These are phyloP conservation scores for Stevia rebaudiana DNA, from an alignment of 140 eudicot genomes.

Conservation along the genomic window DNA sequence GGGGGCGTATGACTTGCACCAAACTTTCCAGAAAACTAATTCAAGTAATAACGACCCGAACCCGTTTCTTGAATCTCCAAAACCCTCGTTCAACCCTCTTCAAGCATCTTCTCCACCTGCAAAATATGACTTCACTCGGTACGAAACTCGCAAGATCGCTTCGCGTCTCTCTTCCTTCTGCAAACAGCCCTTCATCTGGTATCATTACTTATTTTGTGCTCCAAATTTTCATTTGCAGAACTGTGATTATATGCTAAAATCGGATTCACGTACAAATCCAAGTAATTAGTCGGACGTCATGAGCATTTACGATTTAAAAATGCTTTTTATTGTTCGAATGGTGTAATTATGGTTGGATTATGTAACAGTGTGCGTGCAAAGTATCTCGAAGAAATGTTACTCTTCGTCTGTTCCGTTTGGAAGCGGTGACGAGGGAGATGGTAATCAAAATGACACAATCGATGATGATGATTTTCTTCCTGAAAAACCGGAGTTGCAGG, in stretches of 20 bases:
- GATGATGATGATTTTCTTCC: conserved; percentile 47
- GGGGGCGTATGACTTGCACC: too few relatives aligned
- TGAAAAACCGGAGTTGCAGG: conserved; percentile 48
- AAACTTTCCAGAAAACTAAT: neutral
- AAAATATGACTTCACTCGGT: conserved; percentile 37
- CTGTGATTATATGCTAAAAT: neutral
- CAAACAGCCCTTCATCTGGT: conserved; percentile 25
- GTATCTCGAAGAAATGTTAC: conserved; percentile 35
- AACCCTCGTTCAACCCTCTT: conserved; percentile 35
- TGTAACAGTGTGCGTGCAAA: conserved; percentile 38
- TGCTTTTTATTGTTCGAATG: neutral
- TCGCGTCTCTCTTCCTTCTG: conserved; percentile 18
- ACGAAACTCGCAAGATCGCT: conserved; percentile 32
- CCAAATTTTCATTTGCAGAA: neutral
- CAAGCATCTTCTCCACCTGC: neutral
- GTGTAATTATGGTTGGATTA: conserved; percentile 6
- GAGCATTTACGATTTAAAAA: neutral
- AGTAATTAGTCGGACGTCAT: neutral
- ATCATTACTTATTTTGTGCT: neutral
- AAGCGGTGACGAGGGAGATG: conserved; percentile 21
- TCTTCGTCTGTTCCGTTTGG: conserved; percentile 24
- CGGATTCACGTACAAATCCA: conserved; percentile 1
- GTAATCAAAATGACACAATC: conserved; percentile 7
- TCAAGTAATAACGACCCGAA: conserved; percentile 7
- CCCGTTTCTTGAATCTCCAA: conserved; percentile 6